Percentiles rank a stretch among this genome's conserved stretches.
These are phyloP conservation scores for Chrysoporthe deuterocubensis DNA, from an alignment of 2,329 filamentous ascomycete genomes.

Conservation along the genomic window DNA sequence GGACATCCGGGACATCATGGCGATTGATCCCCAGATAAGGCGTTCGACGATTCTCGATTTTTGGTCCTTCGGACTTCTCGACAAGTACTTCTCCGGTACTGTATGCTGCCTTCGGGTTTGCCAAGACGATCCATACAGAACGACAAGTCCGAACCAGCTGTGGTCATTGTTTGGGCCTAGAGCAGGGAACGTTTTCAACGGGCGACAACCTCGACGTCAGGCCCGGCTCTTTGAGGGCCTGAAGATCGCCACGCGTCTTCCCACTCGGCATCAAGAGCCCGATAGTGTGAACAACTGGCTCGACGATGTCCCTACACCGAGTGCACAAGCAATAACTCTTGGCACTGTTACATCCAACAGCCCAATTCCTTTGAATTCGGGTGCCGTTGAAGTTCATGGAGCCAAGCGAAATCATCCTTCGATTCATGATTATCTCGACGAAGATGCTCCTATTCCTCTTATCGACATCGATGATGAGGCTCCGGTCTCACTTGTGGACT, in stretches of 20 bases:
- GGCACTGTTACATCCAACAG: neutral
- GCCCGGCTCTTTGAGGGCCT: constrained; percentile 27
- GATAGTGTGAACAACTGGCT: constrained; percentile 5
- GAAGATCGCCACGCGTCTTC: neutral
- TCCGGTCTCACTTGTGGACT: neutral
- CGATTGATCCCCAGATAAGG: constrained; percentile 36
- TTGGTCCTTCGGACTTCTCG: constrained; percentile 17
- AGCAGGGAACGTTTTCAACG: constrained; percentile 27
- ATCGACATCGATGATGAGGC: neutral
- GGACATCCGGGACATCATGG: constrained; percentile 36
- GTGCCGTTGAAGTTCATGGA: neutral
- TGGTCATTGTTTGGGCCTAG: constrained; percentile 33
- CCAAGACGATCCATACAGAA: constrained; percentile 24
- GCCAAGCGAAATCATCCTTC: neutral
- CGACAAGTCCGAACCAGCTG: neutral
- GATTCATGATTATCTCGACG: neutral
- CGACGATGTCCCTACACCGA: neutral
- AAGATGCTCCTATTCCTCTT: neutral
- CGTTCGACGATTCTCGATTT: constrained; percentile 38
- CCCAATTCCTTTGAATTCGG: neutral
- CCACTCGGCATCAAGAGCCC: neutral
- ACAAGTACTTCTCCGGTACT: constrained; percentile 29
- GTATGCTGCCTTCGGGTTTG: constrained; percentile 37
- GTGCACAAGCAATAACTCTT: neutral
- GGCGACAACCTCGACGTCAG: constrained; percentile 16